Percentiles rank a stretch among this genome's conserved stretches.
Conservation (phyloP, 2,329 filamentous ascomycete species). For the Fusarium anguioides region DNA sequence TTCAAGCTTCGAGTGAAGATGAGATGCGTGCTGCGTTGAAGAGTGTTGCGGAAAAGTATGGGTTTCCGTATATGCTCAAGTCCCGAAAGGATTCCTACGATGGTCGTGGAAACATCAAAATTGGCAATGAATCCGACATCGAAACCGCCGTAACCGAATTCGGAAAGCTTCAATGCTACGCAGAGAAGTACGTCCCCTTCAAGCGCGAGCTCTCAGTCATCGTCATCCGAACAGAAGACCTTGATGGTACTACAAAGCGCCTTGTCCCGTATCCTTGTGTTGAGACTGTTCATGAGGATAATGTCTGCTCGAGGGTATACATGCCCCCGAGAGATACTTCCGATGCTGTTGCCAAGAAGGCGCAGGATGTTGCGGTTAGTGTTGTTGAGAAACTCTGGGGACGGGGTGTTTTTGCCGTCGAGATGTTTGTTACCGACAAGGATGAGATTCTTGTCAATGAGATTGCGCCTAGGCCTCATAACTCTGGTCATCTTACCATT, state of each 20-base stretch:
- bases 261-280: conserved; percentile 85
- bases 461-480: conserved; percentile 84
- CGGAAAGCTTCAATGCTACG: conserved; percentile 79
- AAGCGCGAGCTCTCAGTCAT: conserved; percentile 91
- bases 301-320: conserved; percentile 93
- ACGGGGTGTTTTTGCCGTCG: conserved; percentile 93
- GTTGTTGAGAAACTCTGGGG: conserved; percentile 86
- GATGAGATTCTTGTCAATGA: conserved; percentile 83
- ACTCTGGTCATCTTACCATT: conserved; percentile 95
- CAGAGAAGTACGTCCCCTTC: conserved; percentile 90
- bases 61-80: conserved; percentile 93
- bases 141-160: conserved; percentile 76
- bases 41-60: conserved; percentile 71
- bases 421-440: conserved; percentile 88
- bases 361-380: conserved; percentile 20
- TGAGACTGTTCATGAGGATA: conserved; percentile 95
- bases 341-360: conserved; percentile 77
- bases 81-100: conserved; percentile 91
- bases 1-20: conserved; percentile 65
- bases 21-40: conserved; percentile 70
- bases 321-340: conserved; percentile 84
- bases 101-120: conserved; percentile 76
- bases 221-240: conserved; percentile 88
- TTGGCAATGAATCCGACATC: conserved; percentile 59
- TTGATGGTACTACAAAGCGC: conserved; percentile 59